Evolutionary conservation across 306 rosid genomes (phyloP).

Genomic region (Albizia julibrissin): DNA sequence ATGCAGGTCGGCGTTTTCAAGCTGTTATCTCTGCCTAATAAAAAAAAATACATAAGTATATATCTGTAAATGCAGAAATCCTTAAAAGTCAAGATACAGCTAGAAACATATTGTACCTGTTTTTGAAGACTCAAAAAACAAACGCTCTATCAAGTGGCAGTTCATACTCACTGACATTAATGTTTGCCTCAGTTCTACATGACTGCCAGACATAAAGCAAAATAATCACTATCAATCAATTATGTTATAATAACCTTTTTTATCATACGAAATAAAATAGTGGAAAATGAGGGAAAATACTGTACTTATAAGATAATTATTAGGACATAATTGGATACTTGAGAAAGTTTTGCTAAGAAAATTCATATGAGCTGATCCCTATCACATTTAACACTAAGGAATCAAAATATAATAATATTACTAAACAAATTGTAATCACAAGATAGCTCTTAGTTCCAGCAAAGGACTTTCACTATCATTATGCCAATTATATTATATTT

Average conservation of each 20-base stretch:
- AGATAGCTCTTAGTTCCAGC: slow-evolving; percentile 3
- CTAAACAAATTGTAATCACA: background rate
- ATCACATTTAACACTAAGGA: slow-evolving; percentile 3
- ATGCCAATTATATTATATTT: slow-evolving; percentile 2
- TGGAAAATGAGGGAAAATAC: slow-evolving; percentile 23
- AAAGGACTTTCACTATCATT: background rate
- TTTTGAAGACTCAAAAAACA: slow-evolving; percentile 91
- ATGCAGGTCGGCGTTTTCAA: slow-evolving; percentile 82
- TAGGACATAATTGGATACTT: background rate
- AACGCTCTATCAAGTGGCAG: slow-evolving; percentile 85
- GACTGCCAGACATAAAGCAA: slow-evolving; percentile 48
- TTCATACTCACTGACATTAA: slow-evolving; percentile 78
- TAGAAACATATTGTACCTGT: slow-evolving; percentile 57
- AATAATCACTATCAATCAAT: slow-evolving; percentile 14
- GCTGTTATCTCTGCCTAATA: slow-evolving; percentile 96
- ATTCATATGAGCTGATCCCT: slow-evolving; percentile 3
- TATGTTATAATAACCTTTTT: slow-evolving; percentile 18
- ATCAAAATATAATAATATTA: background rate
- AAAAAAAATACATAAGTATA: slow-evolving; percentile 41
- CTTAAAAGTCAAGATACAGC: slow-evolving; percentile 19
- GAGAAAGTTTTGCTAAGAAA: background rate
- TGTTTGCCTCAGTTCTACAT: slow-evolving; percentile 95
- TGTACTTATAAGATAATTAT: slow-evolving; percentile 6
- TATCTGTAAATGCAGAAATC: background rate
- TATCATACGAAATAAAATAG: slow-evolving; percentile 17